These are phyloP conservation scores for Xylaria palmicola DNA, from an alignment of 495 filamentous ascomycete genomes.

Conservation along the genomic window DNA sequence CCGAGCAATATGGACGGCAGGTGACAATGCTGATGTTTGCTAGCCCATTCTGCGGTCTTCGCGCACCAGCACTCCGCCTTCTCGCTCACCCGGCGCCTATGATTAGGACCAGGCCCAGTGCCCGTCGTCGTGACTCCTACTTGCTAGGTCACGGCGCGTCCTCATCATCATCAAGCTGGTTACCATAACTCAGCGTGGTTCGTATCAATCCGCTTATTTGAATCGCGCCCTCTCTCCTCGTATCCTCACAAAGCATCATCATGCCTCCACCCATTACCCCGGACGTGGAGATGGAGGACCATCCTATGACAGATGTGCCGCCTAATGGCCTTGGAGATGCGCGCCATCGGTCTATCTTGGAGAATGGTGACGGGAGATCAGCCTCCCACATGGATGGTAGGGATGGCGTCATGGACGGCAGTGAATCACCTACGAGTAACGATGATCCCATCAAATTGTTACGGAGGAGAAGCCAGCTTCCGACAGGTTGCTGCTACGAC, in stretches of 20 bases:
- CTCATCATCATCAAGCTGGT: background rate
- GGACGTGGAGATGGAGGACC: slow-evolving; percentile 42
- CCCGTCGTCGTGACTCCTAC: background rate
- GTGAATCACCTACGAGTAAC: slow-evolving; percentile 18
- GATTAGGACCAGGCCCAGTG: background rate
- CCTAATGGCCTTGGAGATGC: slow-evolving; percentile 38
- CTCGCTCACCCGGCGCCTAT: background rate
- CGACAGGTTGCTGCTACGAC: slow-evolving; percentile 86
- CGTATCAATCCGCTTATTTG: background rate
- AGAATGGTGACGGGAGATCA: slow-evolving; percentile 17
- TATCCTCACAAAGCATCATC: background rate
- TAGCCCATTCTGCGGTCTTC: slow-evolving; percentile 12
- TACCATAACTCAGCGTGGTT: background rate
- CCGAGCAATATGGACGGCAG: background rate
- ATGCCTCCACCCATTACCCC: slow-evolving; percentile 36
- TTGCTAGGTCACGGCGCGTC: background rate
- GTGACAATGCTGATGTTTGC: background rate
- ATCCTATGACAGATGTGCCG: slow-evolving; percentile 35
- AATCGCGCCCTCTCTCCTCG: background rate
- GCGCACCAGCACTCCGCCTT: background rate
- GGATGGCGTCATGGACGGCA: slow-evolving; percentile 31
- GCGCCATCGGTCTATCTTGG: slow-evolving; percentile 4
- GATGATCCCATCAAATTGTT: slow-evolving; percentile 15
- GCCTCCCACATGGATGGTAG: slow-evolving; percentile 24
- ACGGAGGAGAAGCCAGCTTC: slow-evolving; percentile 40